phyloP scores from a whole-genome alignment of 1,284 basidiomycete genomes.

The Sanghuangporus baumii region DNA sequence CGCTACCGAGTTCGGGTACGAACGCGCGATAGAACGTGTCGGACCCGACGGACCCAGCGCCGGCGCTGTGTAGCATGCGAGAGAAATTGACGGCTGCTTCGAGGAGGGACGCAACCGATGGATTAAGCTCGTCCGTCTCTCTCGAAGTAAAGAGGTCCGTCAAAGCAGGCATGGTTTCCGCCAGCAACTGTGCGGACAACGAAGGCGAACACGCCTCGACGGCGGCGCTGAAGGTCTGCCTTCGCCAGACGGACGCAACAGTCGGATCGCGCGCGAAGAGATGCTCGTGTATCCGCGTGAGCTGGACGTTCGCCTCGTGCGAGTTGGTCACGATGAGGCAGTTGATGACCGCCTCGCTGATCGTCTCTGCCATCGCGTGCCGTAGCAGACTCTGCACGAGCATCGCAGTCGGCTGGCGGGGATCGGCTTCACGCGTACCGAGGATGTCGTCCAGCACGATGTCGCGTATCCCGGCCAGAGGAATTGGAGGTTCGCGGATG shows the following conservation, averaged over 20 bases:
- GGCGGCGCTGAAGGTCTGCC: conserved; percentile 79
- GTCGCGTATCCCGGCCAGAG: conserved; percentile 49
- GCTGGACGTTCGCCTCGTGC: conserved; percentile 70
- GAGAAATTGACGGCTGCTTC: conserved; percentile 70
- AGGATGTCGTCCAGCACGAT: conserved; percentile 56
- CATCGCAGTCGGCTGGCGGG: conserved; percentile 45
- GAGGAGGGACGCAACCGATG: conserved; percentile 48
- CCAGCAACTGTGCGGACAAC: conserved; percentile 57
- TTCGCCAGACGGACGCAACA: conserved; percentile 77
- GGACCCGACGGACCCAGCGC: conserved; percentile 43
- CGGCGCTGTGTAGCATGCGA: conserved; percentile 73
- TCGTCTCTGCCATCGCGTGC: conserved; percentile 69
- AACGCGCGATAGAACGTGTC: conserved; percentile 80
- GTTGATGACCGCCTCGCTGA: conserved; percentile 76
- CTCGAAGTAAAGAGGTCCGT: conserved; percentile 40
- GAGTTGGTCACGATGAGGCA: conserved; percentile 73
- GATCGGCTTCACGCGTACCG: conserved; percentile 36
- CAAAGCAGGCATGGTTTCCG: conserved; percentile 61
- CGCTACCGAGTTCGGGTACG: conserved; percentile 69
- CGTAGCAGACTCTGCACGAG: conserved; percentile 70
- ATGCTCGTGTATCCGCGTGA: conserved; percentile 79
- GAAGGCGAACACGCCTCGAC: conserved; percentile 67
- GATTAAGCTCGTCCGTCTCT: conserved; percentile 34
- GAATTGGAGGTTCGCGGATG: conserved; percentile 49
- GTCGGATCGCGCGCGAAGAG: conserved; percentile 76